These are phyloP conservation scores for Boletus sp. DNA, from an alignment of 1,284 basidiomycete species.

Conservation along the genomic window DNA sequence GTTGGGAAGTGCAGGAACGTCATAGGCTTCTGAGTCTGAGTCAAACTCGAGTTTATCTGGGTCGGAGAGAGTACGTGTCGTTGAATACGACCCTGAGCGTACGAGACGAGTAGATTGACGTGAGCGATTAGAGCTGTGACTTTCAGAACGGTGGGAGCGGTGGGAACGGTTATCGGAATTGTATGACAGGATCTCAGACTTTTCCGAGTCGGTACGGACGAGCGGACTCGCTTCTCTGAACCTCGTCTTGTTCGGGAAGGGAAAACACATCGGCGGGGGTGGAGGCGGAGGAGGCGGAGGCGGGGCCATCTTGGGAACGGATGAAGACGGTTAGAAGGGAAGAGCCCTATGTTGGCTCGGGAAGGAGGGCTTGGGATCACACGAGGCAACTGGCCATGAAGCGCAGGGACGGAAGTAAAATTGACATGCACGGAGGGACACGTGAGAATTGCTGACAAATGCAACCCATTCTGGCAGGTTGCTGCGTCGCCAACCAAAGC, in stretches of 20 bases:
- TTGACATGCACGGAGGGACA: slow-evolving; percentile 13
- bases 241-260: slow-evolving; percentile 41
- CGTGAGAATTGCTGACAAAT: slow-evolving; percentile 29
- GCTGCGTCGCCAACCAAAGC: slow-evolving; percentile 23
- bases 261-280: slow-evolving; percentile 57
- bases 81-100: slow-evolving; percentile 35
- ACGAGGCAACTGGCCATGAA: slow-evolving; percentile 30
- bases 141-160: slow-evolving; percentile 26
- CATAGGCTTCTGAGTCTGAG: slow-evolving; percentile 59
- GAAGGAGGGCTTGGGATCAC: slow-evolving; percentile 20
- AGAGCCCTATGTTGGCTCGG: slow-evolving; percentile 16
- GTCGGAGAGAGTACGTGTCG: slow-evolving; percentile 30
- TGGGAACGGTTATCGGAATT: slow-evolving; percentile 31
- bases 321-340: slow-evolving; percentile 16
- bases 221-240: slow-evolving; percentile 34
- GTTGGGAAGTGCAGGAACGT: slow-evolving; percentile 28
- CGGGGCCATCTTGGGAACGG: slow-evolving; percentile 38
- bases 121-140: slow-evolving; percentile 22
- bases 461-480: slow-evolving; percentile 2
- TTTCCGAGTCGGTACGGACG: slow-evolving; percentile 34
- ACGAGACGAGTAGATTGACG: slow-evolving; percentile 28
- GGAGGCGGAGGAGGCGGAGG: slow-evolving; percentile 45
- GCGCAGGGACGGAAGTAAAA: slow-evolving; percentile 24
- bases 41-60: slow-evolving; percentile 50
- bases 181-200: slow-evolving; percentile 30